Base-by-base conservation (phyloP, 1,284 basidiomycete genomes). In the Cutaneotrichosporon sp. region DNA sequence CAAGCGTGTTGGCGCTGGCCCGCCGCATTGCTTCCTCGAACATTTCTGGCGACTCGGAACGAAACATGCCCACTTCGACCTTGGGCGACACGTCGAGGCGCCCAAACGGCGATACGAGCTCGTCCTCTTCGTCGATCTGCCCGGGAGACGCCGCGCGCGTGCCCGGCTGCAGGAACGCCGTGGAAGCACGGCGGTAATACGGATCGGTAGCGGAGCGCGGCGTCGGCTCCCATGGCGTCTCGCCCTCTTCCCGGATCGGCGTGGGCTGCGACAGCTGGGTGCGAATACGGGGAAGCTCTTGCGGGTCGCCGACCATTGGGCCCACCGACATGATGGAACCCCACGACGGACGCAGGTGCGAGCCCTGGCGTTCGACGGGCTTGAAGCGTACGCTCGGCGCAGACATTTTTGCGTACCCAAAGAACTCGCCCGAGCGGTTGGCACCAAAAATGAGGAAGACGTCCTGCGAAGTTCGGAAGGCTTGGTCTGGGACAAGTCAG, bases 371-470 rank as follows among this genome's bases (percentile, higher is more conserved):
- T 50, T 54, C 23, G 41, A 51, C 20, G 4, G 38, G 17, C 9
- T 20, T 42, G 18, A 26, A 15, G 15, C 40, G 44, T 4, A 54
- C 60, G 47, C 71, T 76, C 15, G 67, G 66, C 47, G 69, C 69
- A 22, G 64, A 52, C 73, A 74, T 75, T 84, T 80, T 84, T 20
- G 88, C 89, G 65, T 88, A 91, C 23, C 90, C 90, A 65, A 87
- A 92, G 65, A 93, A 93, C 55, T 76, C 74, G 21, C 74, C 74
- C 48, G 88, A 89, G 71, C 87, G 88, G 75, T 97, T 97, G 22
- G 90, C 92, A 40, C 90, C 83, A 66, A 96, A 96, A 61, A 97
- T 85, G 41, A 97, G 80, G 65, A 81, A 87, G 4, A 96, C 92
- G 15, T 90, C 84, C 63, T 83, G 81, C 10, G 87, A 88, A 8